A percentile compares a stretch with the other conserved stretches of the same genome.
Evolutionary conservation across 2,329 filamentous ascomycete genomes (phyloP).

Genomic region (Dactylellina leptospora): DNA sequence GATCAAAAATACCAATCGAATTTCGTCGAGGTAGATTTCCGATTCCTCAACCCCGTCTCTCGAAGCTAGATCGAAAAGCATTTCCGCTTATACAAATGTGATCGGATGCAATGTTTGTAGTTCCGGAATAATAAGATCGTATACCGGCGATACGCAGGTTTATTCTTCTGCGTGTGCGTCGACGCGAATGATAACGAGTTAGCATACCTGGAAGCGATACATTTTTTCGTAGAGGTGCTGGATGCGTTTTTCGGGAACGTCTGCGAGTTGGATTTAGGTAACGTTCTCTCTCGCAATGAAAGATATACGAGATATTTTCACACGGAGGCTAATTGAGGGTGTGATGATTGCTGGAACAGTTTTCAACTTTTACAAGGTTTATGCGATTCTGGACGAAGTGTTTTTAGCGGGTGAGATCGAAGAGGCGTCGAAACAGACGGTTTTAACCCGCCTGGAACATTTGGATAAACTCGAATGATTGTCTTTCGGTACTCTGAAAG

Average conservation of each 20-base stretch:
- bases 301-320: background rate
- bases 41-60: no score
- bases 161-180: conserved; percentile 99
- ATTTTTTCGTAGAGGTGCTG: conserved; percentile 99
- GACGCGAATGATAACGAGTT: conserved; percentile 99
- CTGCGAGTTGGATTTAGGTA: conserved; percentile 85
- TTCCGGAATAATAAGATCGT: conserved; percentile 94
- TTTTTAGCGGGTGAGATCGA: conserved; percentile 98
- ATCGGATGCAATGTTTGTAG: conserved; percentile 52
- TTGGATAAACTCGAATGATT: conserved; percentile 91
- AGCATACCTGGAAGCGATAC: conserved; percentile 94
- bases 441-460: conserved; percentile 91
- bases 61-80: no score
- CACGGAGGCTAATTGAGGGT: background rate
- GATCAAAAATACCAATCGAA: conserved; percentile 99
- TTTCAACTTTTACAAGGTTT: conserved; percentile 83
- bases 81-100: background rate
- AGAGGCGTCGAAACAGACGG: conserved; percentile 98
- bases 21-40: conserved; percentile 85
- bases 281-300: conserved; percentile 61
- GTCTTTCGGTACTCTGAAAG: no score
- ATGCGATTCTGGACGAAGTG: conserved; percentile 97
- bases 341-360: conserved; percentile 62
- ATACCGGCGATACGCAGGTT: conserved; percentile 93
- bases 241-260: conserved; percentile 99